Evolutionary conservation across 2,329 filamentous ascomycete genomes (phyloP), one percentile per base, ranked within the genome.

Genomic region (Ascochyta viciae-villosae): DNA sequence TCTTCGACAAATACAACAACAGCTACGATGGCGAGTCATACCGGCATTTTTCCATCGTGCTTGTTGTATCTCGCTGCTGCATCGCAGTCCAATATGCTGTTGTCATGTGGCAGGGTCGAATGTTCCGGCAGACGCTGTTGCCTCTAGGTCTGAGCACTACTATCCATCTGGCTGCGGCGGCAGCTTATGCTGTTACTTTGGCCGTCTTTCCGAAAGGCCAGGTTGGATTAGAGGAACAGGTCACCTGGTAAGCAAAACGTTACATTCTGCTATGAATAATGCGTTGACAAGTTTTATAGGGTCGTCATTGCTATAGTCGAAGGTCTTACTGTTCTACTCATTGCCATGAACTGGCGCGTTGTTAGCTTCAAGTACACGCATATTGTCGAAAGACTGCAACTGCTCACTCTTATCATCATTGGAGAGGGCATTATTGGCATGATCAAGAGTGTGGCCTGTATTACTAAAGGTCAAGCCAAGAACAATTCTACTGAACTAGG

Each of bases 381-480:
- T 63, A 71, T 88, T 31, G 83, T 84, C 50, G 83, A 85, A 62
- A 79, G 86, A 6, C 80, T 88, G 76, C 81, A 81, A 5, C 77
- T 87, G 1, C 76, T 88, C 50, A 88, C 85, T 0, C 76, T 87
- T 37, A 87, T 88, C 58, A 84, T 88, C 50, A 80, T 88, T 45
- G 86, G 86, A 15, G 85, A 88, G 64, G 85, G 85, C 35, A 82
- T 87, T 27, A 85, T 87, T 24, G 80, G 83, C 6, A 74, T 87
- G 50, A 79, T 80, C 37, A 78, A 80, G 62, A 50, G 60, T 29
- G 56, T 68, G 4, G 60, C 66, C 3, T 65, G 63, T 24, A 68
- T 71, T 16, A 64, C 60, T 5, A 68, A 67, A 29, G 58, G 60
- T 4, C 63, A 67, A 22, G 44, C 53, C 3, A 51, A 33, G 31